Evolutionary conservation across 1,284 basidiomycete species (phyloP).

Genomic region (Anthracocystis setariae): DNA sequence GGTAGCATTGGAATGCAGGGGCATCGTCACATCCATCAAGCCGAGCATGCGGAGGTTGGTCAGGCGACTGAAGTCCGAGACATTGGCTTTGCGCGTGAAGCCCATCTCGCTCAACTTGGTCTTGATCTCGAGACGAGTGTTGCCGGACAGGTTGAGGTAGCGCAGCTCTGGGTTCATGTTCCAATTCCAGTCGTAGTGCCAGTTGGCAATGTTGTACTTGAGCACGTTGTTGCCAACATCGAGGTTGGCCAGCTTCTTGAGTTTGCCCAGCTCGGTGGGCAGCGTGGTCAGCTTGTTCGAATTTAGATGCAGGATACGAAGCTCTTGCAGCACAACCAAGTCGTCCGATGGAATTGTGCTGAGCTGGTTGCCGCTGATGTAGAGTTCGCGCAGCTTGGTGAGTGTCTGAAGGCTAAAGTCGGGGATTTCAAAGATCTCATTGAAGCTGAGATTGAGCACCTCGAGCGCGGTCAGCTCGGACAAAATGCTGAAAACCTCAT

Average conservation of each 20-base stretch:
- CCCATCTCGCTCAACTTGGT: constrained; percentile 70
- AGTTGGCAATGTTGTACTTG: constrained; percentile 98
- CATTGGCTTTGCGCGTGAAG: constrained; percentile 67
- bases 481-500: constrained; percentile 83
- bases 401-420: constrained; percentile 78
- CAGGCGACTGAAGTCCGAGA: constrained; percentile 88
- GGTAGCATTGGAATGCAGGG: constrained; percentile 70
- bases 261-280: constrained; percentile 86
- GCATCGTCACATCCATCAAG: constrained; percentile 95
- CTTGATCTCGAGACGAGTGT: constrained; percentile 88
- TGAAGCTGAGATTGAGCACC: constrained; percentile 93
- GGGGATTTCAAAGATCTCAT: constrained; percentile 87
- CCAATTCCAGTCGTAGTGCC: constrained; percentile 99
- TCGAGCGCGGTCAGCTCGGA: constrained; percentile 72
- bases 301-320: constrained; percentile 79
- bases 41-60: constrained; percentile 86
- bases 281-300: constrained; percentile 93
- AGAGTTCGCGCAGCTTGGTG: constrained; percentile 80
- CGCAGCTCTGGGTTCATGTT: constrained; percentile 94
- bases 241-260: constrained; percentile 81
- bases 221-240: constrained; percentile 94
- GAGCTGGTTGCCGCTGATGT: constrained; percentile 91
- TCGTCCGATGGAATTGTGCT: constrained; percentile 82
- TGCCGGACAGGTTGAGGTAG: constrained; percentile 88
- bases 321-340: constrained; percentile 55